phyloP scores from a whole-genome alignment of 768 basidiomycete species.

The Cubamyces lactineus region DNA sequence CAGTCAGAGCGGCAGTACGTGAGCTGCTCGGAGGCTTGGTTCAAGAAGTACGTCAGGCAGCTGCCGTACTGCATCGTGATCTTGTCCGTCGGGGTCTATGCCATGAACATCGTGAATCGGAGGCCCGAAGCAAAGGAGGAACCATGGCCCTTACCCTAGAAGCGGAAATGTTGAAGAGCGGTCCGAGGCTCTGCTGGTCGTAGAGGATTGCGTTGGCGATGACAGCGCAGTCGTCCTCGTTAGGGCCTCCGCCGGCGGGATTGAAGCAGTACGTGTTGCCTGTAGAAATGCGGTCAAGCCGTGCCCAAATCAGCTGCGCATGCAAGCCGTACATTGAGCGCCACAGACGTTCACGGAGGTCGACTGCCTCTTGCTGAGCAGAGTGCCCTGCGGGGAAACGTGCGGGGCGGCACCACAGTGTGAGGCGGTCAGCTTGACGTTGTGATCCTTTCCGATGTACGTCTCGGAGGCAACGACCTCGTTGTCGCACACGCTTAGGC shows the following conservation, averaged over 20 bases:
- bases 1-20: conserved; percentile 50
- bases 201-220: conserved; percentile 53
- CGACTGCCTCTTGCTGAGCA: conserved; percentile 32
- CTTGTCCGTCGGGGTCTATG: conserved; percentile 38
- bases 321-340: conserved; percentile 39
- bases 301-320: neutral
- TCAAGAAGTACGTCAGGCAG: conserved; percentile 52
- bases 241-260: conserved; percentile 49
- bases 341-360: conserved; percentile 42
- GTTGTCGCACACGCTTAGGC: neutral
- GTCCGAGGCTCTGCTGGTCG: conserved; percentile 49
- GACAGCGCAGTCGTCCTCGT: conserved; percentile 51
- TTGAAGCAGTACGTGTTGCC: conserved; percentile 47
- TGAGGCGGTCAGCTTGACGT: conserved; percentile 44
- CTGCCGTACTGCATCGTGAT: conserved; percentile 45
- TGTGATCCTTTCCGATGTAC: conserved; percentile 46
- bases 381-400: conserved; percentile 12
- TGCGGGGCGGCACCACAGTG: conserved; percentile 35
- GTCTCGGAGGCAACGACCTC: conserved; percentile 25
- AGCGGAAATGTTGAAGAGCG: conserved; percentile 13
- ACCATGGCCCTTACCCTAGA: neutral
- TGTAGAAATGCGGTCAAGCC: neutral
- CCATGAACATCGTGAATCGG: too few species aligned
- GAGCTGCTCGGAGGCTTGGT: conserved; percentile 44
- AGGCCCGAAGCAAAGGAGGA: neutral